These are phyloP conservation scores for Verbena officinalis DNA, from an alignment of 257 asterid genomes.

Conservation along the genomic window DNA sequence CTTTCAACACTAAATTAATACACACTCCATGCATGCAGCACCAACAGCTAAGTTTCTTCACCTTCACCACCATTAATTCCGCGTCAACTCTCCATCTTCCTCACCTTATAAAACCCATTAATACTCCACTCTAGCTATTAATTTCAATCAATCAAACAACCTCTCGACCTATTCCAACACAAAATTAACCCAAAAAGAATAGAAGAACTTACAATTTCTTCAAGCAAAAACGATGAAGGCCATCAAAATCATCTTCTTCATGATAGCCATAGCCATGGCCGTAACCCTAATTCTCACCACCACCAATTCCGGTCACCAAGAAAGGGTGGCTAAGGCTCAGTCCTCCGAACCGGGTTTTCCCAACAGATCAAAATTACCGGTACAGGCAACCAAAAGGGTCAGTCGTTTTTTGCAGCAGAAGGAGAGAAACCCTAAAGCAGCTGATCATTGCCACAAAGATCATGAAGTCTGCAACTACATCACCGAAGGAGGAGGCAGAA, in stretches of 20 bases:
- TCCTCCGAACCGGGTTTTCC: not conserved
- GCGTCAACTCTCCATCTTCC: conserved; percentile 40
- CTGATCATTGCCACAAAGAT: conserved; percentile 61
- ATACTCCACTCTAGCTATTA: not conserved
- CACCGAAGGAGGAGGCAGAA: conserved; percentile 33
- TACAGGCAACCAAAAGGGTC: conserved; percentile 22
- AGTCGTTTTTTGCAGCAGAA: conserved; percentile 56
- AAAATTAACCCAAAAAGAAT: not conserved
- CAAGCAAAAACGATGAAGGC: conserved; percentile 43
- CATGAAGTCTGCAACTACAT: conserved; percentile 40
- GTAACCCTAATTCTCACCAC: conserved; percentile 41
- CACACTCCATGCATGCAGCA: conserved; percentile 35
- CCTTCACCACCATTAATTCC: conserved; percentile 28
- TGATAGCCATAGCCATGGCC: conserved; percentile 37
- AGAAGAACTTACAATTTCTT: not conserved
- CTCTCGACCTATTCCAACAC: not conserved
- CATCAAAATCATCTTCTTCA: conserved; percentile 33
- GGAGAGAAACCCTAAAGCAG: conserved; percentile 55
- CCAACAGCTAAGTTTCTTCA: conserved; percentile 5
- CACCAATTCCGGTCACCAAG: not conserved
- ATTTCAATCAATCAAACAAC: conserved; percentile 9
- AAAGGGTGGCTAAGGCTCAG: not conserved
- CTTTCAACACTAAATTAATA: conserved; percentile 4
- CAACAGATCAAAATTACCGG: not conserved
- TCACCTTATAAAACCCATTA: conserved; percentile 29